Conservation (phyloP, 2,329 filamentous ascomycete genomes). For the Xylaria sp. region DNA sequence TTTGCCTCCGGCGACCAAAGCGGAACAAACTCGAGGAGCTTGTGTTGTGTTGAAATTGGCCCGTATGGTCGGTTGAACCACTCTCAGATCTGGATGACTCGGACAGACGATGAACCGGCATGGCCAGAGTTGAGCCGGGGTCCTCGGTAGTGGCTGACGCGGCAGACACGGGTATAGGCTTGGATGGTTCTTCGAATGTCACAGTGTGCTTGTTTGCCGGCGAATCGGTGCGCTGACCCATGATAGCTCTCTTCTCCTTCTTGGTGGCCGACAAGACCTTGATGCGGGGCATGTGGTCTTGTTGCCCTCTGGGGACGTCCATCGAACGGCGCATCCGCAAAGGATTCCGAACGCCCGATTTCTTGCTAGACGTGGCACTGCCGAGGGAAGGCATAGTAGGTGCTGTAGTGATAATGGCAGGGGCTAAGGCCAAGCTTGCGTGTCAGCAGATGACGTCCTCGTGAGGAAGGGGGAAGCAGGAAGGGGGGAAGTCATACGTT, state of each 20-base stretch:
- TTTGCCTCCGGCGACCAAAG: constrained; percentile 79
- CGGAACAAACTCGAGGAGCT: constrained; percentile 82
- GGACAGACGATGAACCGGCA: constrained; percentile 73
- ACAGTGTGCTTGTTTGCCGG: constrained; percentile 57
- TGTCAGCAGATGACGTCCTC: constrained; percentile 37
- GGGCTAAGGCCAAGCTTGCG: constrained; percentile 56
- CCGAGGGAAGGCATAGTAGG: constrained; percentile 72
- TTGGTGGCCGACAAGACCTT: constrained; percentile 42
- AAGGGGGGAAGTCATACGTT: constrained; percentile 54
- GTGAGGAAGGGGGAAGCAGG: background rate
- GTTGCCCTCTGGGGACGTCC: constrained; percentile 56
- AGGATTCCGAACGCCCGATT: constrained; percentile 64
- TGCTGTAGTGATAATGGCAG: constrained; percentile 89
- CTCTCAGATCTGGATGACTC: constrained; percentile 92
- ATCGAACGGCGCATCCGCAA: constrained; percentile 63
- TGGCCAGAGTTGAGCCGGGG: constrained; percentile 67
- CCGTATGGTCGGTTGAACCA: constrained; percentile 74
- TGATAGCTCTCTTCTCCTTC: constrained; percentile 56
- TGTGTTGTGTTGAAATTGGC: constrained; percentile 67
- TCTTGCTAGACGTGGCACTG: constrained; percentile 62
- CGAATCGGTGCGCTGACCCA: constrained; percentile 50
- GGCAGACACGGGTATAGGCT: constrained; percentile 48
- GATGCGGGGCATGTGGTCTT: constrained; percentile 39
- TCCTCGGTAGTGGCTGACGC: constrained; percentile 72
- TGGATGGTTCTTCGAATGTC: constrained; percentile 68